A percentile compares a stretch with the other conserved stretches of the same genome.
These are phyloP conservation scores for Fusarium pseudograminearum DNA, from an alignment of 2,329 filamentous ascomycete species.

Conservation along the genomic window DNA sequence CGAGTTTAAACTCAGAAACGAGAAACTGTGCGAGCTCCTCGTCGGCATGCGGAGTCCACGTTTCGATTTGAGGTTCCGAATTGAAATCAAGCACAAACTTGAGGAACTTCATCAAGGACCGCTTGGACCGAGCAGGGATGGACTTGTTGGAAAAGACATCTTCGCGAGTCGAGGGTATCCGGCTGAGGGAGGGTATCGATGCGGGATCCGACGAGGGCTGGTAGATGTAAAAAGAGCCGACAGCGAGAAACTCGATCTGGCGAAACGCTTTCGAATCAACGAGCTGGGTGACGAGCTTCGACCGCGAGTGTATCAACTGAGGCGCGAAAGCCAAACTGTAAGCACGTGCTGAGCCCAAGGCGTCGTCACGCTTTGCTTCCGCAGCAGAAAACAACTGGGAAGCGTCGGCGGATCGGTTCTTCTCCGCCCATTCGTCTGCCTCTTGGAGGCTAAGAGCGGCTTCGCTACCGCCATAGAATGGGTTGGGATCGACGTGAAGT, in stretches of 20 bases:
- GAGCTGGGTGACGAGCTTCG: conserved; percentile 79
- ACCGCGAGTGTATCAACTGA: conserved; percentile 86
- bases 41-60: conserved; percentile 70
- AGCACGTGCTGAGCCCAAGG: conserved; percentile 73
- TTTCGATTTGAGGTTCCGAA: conserved; percentile 63
- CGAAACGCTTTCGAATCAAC: conserved; percentile 91
- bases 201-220: conserved; percentile 52
- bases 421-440: conserved; percentile 77
- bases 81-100: conserved; percentile 85
- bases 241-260: conserved; percentile 92
- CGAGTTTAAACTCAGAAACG: conserved; percentile 72
- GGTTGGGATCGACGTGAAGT: conserved; percentile 87
- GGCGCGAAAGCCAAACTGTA: conserved; percentile 89
- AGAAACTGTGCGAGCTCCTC: conserved; percentile 70
- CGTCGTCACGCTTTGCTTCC: conserved; percentile 54
- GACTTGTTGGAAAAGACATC: conserved; percentile 85
- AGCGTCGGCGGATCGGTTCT: conserved; percentile 46
- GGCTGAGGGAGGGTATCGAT: conserved; percentile 62
- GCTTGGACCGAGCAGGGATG: conserved; percentile 84
- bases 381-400: conserved; percentile 47
- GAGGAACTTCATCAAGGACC: conserved; percentile 91
- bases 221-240: conserved; percentile 92
- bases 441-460: conserved; percentile 89
- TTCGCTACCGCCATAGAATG: conserved; percentile 88
- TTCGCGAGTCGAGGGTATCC: conserved; percentile 89